phyloP scores from a whole-genome alignment of 2,329 filamentous ascomycete genomes.

The Epichloe elymi region DNA sequence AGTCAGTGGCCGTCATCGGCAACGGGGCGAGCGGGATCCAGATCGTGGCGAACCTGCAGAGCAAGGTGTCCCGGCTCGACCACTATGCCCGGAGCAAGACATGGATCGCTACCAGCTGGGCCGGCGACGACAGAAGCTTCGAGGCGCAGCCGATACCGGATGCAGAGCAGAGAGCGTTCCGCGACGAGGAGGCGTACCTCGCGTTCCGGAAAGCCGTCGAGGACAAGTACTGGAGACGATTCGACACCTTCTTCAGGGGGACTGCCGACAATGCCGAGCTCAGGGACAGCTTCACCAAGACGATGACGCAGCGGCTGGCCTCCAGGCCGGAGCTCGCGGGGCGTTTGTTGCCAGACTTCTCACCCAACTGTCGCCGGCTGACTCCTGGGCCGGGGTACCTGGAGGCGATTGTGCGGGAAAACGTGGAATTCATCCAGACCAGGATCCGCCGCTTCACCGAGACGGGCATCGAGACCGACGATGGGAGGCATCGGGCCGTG shows the following conservation, averaged over 20 bases:
- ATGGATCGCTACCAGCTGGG: slow-evolving; percentile 54
- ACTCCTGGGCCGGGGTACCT: slow-evolving; percentile 54
- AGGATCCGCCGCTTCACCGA: slow-evolving; percentile 45
- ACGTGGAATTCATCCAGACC: slow-evolving; percentile 47
- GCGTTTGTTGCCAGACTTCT: slow-evolving; percentile 47
- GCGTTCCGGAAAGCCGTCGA: slow-evolving; percentile 44
- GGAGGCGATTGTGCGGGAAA: slow-evolving; percentile 46
- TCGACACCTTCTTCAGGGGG: slow-evolving; percentile 39
- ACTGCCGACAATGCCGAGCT: slow-evolving; percentile 35
- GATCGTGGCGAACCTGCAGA: slow-evolving; percentile 38
- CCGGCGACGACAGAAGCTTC: slow-evolving; percentile 38
- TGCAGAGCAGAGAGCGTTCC: slow-evolving; percentile 44
- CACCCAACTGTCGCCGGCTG: slow-evolving; percentile 49
- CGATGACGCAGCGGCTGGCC: slow-evolving; percentile 40
- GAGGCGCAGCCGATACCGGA: slow-evolving; percentile 40
- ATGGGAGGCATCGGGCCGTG: slow-evolving; percentile 42
- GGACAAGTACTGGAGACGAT: slow-evolving; percentile 48
- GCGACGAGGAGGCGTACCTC: slow-evolving; percentile 48
- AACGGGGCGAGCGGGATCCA: slow-evolving; percentile 51
- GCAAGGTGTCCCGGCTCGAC: slow-evolving; percentile 36
- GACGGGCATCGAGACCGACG: slow-evolving; percentile 45
- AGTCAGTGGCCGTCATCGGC: slow-evolving; percentile 47
- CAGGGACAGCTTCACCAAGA: slow-evolving; percentile 27
- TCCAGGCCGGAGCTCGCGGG: slow-evolving; percentile 43
- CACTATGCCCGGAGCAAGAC: slow-evolving; percentile 53